Conservation (phyloP, 495 filamentous ascomycete species). For the Xylaria bambusicola region DNA sequence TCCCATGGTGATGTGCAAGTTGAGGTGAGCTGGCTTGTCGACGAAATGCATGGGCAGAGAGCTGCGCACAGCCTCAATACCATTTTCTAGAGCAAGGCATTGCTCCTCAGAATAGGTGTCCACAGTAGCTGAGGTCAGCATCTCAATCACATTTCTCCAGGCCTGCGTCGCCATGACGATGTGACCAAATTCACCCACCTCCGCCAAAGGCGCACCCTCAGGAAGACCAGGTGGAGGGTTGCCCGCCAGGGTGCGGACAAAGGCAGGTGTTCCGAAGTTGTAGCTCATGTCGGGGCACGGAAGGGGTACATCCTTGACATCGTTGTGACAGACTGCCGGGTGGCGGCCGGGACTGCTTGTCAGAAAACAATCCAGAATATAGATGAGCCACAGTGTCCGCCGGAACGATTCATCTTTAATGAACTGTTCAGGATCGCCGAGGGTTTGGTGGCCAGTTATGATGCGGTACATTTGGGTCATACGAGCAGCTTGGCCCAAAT, state of each 20-base stretch:
- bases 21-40: constrained; percentile 53
- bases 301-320: constrained; percentile 48
- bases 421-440: constrained; percentile 50
- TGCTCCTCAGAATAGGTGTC: constrained; percentile 48
- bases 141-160: constrained; percentile 55
- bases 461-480: constrained; percentile 57
- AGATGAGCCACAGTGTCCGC: constrained; percentile 53
- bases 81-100: constrained; percentile 43
- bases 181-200: constrained; percentile 53
- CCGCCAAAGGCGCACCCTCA: constrained; percentile 36
- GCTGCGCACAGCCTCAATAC: constrained; percentile 47
- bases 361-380: constrained; percentile 56
- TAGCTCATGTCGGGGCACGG: constrained; percentile 54
- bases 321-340: constrained; percentile 47
- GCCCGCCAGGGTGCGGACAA: constrained; percentile 46
- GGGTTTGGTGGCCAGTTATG: constrained; percentile 45
- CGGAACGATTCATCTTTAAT: constrained; percentile 55
- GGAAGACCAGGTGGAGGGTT: constrained; percentile 37
- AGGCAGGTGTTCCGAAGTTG: constrained; percentile 50
- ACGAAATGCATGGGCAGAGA: constrained; percentile 50
- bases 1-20: constrained; percentile 55
- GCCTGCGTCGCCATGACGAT: constrained; percentile 54
- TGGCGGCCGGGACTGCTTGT: constrained; percentile 55
- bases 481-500: constrained; percentile 51
- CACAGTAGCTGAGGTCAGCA: constrained; percentile 49